phyloP scores from a whole-genome alignment of 2,329 filamentous ascomycete species.

The Fusarium tricinctum region DNA sequence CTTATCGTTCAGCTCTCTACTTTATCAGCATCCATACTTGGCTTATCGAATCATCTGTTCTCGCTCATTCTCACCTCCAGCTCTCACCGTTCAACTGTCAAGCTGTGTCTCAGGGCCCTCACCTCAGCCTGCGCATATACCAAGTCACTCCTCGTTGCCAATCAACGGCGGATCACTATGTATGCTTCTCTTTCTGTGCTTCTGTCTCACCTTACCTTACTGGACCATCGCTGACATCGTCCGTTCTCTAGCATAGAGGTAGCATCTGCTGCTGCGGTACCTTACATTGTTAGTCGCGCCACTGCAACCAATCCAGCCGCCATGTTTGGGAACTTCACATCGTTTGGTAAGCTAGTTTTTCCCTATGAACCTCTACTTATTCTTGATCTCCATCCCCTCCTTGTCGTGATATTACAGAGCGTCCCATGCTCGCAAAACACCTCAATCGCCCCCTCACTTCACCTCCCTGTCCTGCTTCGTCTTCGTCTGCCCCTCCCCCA shows the following conservation, averaged over 20 bases:
- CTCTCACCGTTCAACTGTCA: conserved; percentile 16
- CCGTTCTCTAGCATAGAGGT: conserved; percentile 23
- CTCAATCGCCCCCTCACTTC: conserved; percentile 41
- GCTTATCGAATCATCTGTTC: conserved; percentile 1
- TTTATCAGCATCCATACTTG: not conserved
- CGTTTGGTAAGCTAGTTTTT: conserved; percentile 54
- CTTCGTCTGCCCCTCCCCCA: conserved; percentile 32
- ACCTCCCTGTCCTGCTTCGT: conserved; percentile 16
- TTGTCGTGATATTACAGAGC: conserved; percentile 4
- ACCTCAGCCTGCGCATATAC: conserved; percentile 3
- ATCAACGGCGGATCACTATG: conserved; percentile 23
- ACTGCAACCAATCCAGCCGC: conserved; percentile 40
- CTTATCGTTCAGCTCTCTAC: conserved; percentile 2
- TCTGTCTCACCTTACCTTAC: conserved; percentile 31
- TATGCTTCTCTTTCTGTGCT: conserved; percentile 10
- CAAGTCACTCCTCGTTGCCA: conserved; percentile 4
- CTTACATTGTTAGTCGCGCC: conserved; percentile 42
- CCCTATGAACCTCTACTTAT: conserved; percentile 19
- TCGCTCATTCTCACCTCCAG: conserved; percentile 7
- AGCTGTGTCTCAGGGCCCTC: conserved; percentile 17
- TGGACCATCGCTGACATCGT: conserved; percentile 32
- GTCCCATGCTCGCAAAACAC: conserved; percentile 35
- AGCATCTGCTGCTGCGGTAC: conserved; percentile 29
- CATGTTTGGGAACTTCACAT: conserved; percentile 62
- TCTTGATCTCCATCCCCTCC: not conserved